Conservation (phyloP, 345 rosid species). For the Euphorbia tirucalli region DNA sequence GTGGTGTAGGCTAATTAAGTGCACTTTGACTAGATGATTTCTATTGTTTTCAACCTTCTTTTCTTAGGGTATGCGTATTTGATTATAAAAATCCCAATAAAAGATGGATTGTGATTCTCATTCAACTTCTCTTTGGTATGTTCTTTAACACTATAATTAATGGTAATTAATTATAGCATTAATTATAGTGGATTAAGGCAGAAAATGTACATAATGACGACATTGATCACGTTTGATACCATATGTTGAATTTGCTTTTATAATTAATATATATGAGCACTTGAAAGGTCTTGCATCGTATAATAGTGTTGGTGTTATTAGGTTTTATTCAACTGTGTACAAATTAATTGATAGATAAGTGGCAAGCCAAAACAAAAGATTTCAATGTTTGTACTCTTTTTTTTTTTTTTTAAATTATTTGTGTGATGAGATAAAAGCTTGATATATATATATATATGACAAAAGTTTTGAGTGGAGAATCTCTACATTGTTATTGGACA, state of each 20-base stretch:
- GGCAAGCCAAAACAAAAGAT: not conserved
- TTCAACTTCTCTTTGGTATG: constrained; percentile 15
- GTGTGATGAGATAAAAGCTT: too few relatives aligned
- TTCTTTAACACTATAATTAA: too few relatives aligned
- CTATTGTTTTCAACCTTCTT: not conserved
- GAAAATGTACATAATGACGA: constrained; percentile 34
- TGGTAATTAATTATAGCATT: too few relatives aligned
- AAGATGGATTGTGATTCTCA: not conserved
- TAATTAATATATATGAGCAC: constrained; percentile 7
- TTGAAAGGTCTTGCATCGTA: constrained; percentile 18
- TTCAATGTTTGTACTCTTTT: not conserved
- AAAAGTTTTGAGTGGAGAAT: not conserved
- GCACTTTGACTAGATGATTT: constrained; percentile 19
- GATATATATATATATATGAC: not conserved
- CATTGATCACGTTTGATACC: constrained; percentile 47
- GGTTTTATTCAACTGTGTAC: not conserved
- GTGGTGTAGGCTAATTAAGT: constrained; percentile 20
- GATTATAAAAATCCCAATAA: not conserved
- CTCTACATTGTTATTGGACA: not conserved
- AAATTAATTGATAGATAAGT: not conserved
- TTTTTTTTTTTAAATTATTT: not conserved
- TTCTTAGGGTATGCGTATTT: not conserved
- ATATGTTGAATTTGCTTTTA: constrained; percentile 26
- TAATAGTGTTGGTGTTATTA: constrained; percentile 7
- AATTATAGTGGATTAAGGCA: too few relatives aligned